These are phyloP conservation scores for Pestalotiopsis sp. DNA, from an alignment of 2,329 filamentous ascomycete genomes.

Conservation along the genomic window DNA sequence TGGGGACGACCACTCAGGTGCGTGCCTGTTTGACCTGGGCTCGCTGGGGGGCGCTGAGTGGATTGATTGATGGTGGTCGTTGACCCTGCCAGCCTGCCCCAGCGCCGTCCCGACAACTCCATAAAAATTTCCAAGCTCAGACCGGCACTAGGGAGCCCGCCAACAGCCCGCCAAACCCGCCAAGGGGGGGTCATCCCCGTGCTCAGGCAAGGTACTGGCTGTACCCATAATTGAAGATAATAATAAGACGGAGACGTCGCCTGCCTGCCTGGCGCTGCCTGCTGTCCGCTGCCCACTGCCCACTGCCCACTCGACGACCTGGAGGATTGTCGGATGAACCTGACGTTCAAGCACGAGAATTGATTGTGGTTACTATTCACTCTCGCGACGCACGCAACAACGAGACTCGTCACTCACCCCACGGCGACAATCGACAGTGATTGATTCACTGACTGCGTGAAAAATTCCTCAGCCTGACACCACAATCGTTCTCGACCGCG, in stretches of 20 bases:
- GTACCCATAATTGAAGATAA: background rate
- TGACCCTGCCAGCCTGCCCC: background rate
- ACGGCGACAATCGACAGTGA: background rate
- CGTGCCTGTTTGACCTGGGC: background rate
- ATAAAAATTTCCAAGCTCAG: background rate
- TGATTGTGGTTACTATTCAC: background rate
- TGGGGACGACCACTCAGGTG: background rate
- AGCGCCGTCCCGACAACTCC: background rate
- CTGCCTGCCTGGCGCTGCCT: background rate
- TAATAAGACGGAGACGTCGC: background rate
- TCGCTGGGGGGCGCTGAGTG: background rate
- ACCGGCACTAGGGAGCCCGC: background rate
- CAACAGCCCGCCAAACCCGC: background rate
- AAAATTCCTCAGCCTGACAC: background rate
- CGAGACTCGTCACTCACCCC: background rate
- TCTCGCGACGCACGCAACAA: background rate
- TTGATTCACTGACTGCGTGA: background rate
- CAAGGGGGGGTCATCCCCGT: background rate
- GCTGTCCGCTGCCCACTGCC: background rate
- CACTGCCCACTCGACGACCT: background rate
- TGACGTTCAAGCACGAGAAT: background rate
- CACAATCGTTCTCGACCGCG: background rate
- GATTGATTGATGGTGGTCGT: background rate
- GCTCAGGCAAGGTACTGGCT: background rate
- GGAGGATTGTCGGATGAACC: background rate